Conservation (phyloP, 306 rosid genomes). For the Purshia tridentata region DNA sequence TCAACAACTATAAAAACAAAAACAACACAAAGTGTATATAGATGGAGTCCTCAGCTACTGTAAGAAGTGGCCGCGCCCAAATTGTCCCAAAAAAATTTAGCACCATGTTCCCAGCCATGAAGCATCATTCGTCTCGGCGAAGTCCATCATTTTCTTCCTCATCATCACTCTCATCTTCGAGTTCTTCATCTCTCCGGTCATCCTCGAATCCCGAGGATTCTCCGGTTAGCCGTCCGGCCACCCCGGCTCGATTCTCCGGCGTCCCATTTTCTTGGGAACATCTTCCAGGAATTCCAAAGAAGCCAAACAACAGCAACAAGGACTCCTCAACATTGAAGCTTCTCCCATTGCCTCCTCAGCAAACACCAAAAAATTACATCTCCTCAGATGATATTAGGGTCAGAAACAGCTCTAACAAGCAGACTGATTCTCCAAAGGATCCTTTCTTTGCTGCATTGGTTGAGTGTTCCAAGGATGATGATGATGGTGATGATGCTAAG, state of each 20-base stretch:
- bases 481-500: slow-evolving; percentile 1
- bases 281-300: slow-evolving; percentile 88
- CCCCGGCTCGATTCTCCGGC: slow-evolving; percentile 63
- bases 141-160: slow-evolving; percentile 56
- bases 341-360: slow-evolving; percentile 64
- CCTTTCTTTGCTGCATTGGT: slow-evolving; percentile 85
- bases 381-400: slow-evolving; percentile 31
- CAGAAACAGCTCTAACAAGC: slow-evolving; percentile 20
- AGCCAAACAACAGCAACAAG: slow-evolving; percentile 42
- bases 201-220: slow-evolving; percentile 44
- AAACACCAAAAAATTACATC: slow-evolving; percentile 34
- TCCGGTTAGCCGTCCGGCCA: slow-evolving; percentile 36
- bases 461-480: slow-evolving; percentile 74
- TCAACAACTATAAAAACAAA: too few species aligned
- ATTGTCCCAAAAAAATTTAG: slow-evolving; percentile 35
- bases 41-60: slow-evolving; percentile 49
- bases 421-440: slow-evolving; percentile 33
- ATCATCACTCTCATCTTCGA: slow-evolving; percentile 35
- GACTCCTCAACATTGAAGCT: slow-evolving; percentile 37
- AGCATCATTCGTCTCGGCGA: slow-evolving; percentile 36
- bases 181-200: slow-evolving; percentile 48
- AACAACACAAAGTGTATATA: not conserved
- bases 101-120: slow-evolving; percentile 23
- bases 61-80: slow-evolving; percentile 18
- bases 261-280: slow-evolving; percentile 99